Percentiles rank a stretch among this genome's conserved stretches.
These are phyloP conservation scores for Mesembryanthemum crystallinum DNA, from an alignment of 148 eudicot genomes.

Conservation along the genomic window DNA sequence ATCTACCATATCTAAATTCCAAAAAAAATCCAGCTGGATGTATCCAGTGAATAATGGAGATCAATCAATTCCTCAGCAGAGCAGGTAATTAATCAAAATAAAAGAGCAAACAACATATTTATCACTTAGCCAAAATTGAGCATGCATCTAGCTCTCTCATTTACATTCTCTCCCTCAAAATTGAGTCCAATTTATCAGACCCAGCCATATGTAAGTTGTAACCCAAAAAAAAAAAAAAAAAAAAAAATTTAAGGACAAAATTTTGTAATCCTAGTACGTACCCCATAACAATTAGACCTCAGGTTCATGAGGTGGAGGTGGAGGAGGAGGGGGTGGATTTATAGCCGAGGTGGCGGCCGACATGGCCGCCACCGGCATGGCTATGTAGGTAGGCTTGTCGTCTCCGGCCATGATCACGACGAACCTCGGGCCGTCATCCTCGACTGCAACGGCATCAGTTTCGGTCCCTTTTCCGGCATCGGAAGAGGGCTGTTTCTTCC, in stretches of 20 bases:
- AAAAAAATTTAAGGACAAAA: slow-evolving; percentile 9
- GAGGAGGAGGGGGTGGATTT: background rate
- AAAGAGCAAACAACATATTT: too few relatives aligned
- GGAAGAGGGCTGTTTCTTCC: slow-evolving; percentile 2
- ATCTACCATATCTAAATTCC: too few relatives aligned
- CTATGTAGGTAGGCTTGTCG: slow-evolving; percentile 31
- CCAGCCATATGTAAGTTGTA: background rate
- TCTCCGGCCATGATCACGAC: slow-evolving; percentile 43
- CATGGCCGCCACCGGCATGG: slow-evolving; percentile 8
- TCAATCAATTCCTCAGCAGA: too few relatives aligned
- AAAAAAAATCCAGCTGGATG: too few relatives aligned
- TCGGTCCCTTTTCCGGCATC: background rate
- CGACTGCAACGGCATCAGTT: background rate
- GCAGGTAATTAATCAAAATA: too few relatives aligned
- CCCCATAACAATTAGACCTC: slow-evolving; percentile 1
- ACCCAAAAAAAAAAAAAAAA: background rate
- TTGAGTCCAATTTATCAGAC: slow-evolving; percentile 12
- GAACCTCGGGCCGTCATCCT: slow-evolving; percentile 5
- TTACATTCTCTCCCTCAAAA: slow-evolving; percentile 13
- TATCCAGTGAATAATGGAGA: too few relatives aligned
- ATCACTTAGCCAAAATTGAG: too few relatives aligned
- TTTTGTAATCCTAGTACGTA: too few relatives aligned
- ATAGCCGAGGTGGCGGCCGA: background rate
- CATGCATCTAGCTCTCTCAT: background rate
- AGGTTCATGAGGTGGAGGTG: slow-evolving; percentile 4